Evolutionary conservation across 1,284 basidiomycete species (phyloP).

Genomic region (Microbotryum violaceum): DNA sequence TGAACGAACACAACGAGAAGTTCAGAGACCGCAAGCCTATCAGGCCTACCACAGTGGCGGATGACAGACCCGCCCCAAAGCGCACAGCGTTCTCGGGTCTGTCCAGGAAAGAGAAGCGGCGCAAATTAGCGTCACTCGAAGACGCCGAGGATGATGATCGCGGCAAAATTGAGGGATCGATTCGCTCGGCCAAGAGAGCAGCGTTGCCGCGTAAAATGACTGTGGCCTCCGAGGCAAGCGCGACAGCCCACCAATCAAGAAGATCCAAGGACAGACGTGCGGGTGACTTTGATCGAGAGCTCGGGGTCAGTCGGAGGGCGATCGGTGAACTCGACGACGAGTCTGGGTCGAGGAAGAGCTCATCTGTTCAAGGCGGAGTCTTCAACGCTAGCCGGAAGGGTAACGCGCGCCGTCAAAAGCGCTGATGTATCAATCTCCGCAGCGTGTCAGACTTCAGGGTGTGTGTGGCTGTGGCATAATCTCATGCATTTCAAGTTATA

Average conservation of each 20-base stretch:
- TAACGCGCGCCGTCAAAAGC: constrained; percentile 7
- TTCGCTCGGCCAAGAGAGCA: constrained; percentile 76
- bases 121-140: constrained; percentile 74
- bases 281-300: constrained; percentile 24
- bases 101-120: constrained; percentile 70
- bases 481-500: no score
- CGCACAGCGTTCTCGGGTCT: constrained; percentile 57
- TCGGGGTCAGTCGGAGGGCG: constrained; percentile 11
- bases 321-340: neutral
- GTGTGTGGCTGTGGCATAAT: no score
- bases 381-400: constrained; percentile 6
- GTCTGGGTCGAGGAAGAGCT: constrained; percentile 4
- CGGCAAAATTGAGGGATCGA: constrained; percentile 57
- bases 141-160: constrained; percentile 55
- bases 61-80: constrained; percentile 16
- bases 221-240: constrained; percentile 9
- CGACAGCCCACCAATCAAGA: neutral
- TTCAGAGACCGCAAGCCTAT: constrained; percentile 29
- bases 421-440: constrained; percentile 3
- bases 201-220: constrained; percentile 19
- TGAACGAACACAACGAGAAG: constrained; percentile 28
- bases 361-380: constrained; percentile 13
- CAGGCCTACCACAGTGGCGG: constrained; percentile 20
- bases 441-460: neutral
- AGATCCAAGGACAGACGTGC: constrained; percentile 16